Evolutionary conservation across 1,284 basidiomycete genomes (phyloP).

Genomic region (Leccinum fallax): DNA sequence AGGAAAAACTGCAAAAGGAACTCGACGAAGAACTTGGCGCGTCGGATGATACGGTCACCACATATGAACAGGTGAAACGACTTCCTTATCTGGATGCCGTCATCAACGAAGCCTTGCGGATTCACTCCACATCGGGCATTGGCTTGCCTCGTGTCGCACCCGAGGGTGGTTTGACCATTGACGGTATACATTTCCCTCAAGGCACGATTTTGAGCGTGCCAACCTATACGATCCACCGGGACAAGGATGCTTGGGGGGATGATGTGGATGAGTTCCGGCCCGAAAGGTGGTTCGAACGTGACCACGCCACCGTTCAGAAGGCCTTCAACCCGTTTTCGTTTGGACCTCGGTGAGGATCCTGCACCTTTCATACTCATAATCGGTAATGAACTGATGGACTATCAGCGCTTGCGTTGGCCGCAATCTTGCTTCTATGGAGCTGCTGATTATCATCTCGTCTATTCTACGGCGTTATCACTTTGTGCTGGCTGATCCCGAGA

Average conservation of each 20-base stretch:
- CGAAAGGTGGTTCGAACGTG: slow-evolving; percentile 80
- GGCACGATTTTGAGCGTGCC: slow-evolving; percentile 78
- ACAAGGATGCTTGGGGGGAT: slow-evolving; percentile 70
- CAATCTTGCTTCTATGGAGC: slow-evolving; percentile 75
- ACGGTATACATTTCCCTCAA: slow-evolving; percentile 63
- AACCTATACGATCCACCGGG: slow-evolving; percentile 79
- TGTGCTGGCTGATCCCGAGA: slow-evolving; percentile 57
- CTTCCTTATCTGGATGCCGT: slow-evolving; percentile 80
- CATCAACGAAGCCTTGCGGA: slow-evolving; percentile 80
- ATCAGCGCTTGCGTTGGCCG: slow-evolving; percentile 70
- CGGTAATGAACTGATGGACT: neutral
- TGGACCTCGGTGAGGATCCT: slow-evolving; percentile 54
- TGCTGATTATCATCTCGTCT: slow-evolving; percentile 74
- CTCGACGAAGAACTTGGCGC: slow-evolving; percentile 74
- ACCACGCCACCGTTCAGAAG: slow-evolving; percentile 60
- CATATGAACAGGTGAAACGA: slow-evolving; percentile 64
- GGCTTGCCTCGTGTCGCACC: slow-evolving; percentile 83
- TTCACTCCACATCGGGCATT: slow-evolving; percentile 80
- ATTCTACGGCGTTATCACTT: slow-evolving; percentile 75
- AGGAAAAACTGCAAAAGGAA: slow-evolving; percentile 76
- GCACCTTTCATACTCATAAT: neutral
- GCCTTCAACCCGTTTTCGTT: slow-evolving; percentile 79
- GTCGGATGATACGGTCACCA: slow-evolving; percentile 57
- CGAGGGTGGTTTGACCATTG: slow-evolving; percentile 63
- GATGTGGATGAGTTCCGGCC: slow-evolving; percentile 79